Evolutionary conservation across 441 rosid genomes (phyloP), one percentile per base, ranked within the genome.

Genomic region (Populus tomentosa): DNA sequence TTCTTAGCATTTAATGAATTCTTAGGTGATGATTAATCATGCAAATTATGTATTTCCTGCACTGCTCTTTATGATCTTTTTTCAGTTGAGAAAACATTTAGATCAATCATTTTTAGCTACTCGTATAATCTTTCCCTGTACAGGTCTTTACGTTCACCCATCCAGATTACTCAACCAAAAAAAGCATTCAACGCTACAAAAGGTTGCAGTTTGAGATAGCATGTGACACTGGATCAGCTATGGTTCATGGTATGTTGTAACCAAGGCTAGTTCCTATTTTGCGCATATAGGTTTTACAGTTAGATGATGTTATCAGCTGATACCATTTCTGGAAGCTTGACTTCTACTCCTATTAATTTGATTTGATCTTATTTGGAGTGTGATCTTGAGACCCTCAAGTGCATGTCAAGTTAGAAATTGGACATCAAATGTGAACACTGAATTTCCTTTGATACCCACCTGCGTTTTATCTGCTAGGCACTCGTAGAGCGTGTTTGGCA

Each of bases 101-200:
- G 21, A 26, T 73, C 16, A 40, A 13, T 61, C n/a, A 70, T 21
- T 68, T 77, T 73, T n/a, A 20, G 24, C 46, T 73, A 7, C 77
- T 76, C 23, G 65, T 35, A 61, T 72, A 21, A 67, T 64, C 18
- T 75, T 80, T 81, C 82, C 68, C 14, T 72, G 72, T 70, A 28
- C 82, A 96, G 98, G 97, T 97, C 35, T 97, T 97, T 82, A 90
- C 98, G 70, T 94, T 97, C 84, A 83, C 87, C 83, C 98, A 97
- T 82, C 99, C 99, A 30, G 79, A 91, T 80, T 79, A 77, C 77
- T 83, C 95, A 73, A 73, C 87, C 73, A 84, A 86, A 78, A 86
- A 78, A 77, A 85, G 82, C 84, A 97, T 92, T 85, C 93, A 91
- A 71, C 91, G 94, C 1, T 93, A 89, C 87, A 94, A 82, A 82